Conservation (phyloP, 129 eudicot species). For the Logfia minima region DNA sequence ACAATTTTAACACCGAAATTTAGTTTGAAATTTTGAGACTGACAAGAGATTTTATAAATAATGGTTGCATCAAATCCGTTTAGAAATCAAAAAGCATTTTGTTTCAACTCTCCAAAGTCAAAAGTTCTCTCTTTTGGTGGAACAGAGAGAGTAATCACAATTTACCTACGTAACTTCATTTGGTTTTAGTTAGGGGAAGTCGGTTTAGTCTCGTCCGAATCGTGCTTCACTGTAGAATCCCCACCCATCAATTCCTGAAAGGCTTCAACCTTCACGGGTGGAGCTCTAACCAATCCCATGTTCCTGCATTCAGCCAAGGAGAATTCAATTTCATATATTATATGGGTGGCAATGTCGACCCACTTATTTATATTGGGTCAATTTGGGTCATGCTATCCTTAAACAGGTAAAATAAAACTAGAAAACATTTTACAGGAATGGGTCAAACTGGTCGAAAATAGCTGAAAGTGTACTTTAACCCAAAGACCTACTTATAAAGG, state of each 20-base stretch:
- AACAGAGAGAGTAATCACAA: slow-evolving; percentile 6
- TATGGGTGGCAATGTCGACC: not conserved
- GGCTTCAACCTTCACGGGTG: slow-evolving; percentile 95
- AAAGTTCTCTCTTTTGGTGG: slow-evolving; percentile 10
- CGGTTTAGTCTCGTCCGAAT: slow-evolving; percentile 75
- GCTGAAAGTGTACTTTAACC: not conserved
- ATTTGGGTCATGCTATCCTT: not conserved
- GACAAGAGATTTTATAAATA: not conserved
- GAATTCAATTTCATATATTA: not conserved
- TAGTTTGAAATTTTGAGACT: not conserved
- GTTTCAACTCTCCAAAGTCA: slow-evolving; percentile 19
- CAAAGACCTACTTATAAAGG: not conserved
- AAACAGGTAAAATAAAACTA: not conserved
- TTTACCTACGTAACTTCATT: slow-evolving; percentile 7
- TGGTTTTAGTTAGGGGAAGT: slow-evolving; percentile 59
- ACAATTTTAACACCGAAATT: not conserved
- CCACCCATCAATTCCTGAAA: slow-evolving; percentile 98
- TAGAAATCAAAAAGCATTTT: slow-evolving; percentile 3
- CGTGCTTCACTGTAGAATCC: slow-evolving; percentile 85
- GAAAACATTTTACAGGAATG: not conserved
- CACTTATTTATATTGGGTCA: not conserved
- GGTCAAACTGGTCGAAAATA: not conserved
- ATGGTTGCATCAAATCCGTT: not conserved
- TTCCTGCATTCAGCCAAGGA: slow-evolving; percentile 55
- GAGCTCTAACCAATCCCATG: slow-evolving; percentile 87